Evolutionary conservation across 148 eudicot genomes (phyloP).

Genomic region (Fagopyrum homotropicum): DNA sequence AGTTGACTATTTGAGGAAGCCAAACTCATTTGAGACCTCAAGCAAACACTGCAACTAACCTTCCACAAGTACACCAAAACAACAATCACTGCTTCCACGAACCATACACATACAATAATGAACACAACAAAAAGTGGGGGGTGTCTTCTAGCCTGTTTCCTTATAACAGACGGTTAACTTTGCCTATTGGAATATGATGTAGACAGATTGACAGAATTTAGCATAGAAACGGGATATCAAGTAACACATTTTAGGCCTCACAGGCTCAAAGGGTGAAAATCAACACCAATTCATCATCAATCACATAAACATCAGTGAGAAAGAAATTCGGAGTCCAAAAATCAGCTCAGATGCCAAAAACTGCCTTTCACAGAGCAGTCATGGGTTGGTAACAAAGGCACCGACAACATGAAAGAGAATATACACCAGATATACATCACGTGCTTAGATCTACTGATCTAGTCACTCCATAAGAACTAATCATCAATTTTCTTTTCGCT

Average conservation of each 20-base stretch:
- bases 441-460: constrained; percentile 1
- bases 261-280: not conserved
- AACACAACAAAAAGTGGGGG: no score
- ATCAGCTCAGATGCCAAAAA: not conserved
- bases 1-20: no score
- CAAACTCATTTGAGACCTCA: not conserved
- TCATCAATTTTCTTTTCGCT: not conserved
- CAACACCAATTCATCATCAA: not conserved
- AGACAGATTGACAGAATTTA: not conserved
- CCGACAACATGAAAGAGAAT: constrained; percentile 1
- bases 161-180: not conserved
- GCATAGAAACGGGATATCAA: no score
- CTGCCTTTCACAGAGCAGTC: constrained; percentile 1
- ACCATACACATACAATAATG: no score
- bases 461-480: not conserved
- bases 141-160: no score
- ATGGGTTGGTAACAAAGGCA: not conserved
- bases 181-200: not conserved
- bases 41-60: no score
- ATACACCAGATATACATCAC: not conserved
- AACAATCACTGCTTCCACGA: no score
- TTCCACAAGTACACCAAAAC: no score
- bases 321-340: not conserved
- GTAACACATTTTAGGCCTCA: no score
- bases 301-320: not conserved